Conservation (phyloP, 208 protist species). For the Wallacemonas sp. region DNA sequence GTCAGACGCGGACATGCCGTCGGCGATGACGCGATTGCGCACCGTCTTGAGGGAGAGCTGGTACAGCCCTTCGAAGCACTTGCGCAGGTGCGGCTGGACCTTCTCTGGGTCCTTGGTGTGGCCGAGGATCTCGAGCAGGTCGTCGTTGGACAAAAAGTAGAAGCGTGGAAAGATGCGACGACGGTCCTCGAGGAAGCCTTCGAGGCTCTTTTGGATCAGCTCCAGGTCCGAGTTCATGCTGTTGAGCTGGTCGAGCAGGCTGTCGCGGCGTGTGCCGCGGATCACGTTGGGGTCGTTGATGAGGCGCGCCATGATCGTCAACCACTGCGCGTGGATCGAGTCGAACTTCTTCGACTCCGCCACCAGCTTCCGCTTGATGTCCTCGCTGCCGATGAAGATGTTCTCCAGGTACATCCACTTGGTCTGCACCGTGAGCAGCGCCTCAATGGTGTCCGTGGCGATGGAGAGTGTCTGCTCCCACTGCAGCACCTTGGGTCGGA, state of each 20-base stretch:
- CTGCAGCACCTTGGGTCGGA: conserved; percentile 92
- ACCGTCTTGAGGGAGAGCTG: conserved; percentile 82
- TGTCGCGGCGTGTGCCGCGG: conserved; percentile 86
- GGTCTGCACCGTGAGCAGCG: conserved; percentile 91
- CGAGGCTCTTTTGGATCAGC: conserved; percentile 97
- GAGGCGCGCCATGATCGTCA: conserved; percentile 85
- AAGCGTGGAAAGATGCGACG: conserved; percentile 97
- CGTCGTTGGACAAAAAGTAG: conserved; percentile 98
- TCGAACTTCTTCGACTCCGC: conserved; percentile 96
- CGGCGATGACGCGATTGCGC: conserved; percentile 70
- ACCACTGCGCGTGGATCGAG: conserved; percentile 95
- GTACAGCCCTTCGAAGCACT: conserved; percentile 97
- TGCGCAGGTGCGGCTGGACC: conserved; percentile 97
- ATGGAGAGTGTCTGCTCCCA: conserved; percentile 96
- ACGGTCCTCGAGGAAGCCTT: conserved; percentile 97
- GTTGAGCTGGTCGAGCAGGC: conserved; percentile 92
- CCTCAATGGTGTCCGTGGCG: conserved; percentile 94
- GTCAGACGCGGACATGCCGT: conserved; percentile 89
- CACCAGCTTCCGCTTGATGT: conserved; percentile 98
- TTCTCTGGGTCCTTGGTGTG: conserved; percentile 96
- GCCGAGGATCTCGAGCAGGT: conserved; percentile 97
- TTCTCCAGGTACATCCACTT: conserved; percentile 98
- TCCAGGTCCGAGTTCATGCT: conserved; percentile 95
- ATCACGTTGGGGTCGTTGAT: conserved; percentile 91
- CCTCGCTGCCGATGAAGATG: conserved; percentile 96